Evolutionary conservation across 805 yeast genomes (phyloP).

Genomic region (Kodamaea nitidulidarum): DNA sequence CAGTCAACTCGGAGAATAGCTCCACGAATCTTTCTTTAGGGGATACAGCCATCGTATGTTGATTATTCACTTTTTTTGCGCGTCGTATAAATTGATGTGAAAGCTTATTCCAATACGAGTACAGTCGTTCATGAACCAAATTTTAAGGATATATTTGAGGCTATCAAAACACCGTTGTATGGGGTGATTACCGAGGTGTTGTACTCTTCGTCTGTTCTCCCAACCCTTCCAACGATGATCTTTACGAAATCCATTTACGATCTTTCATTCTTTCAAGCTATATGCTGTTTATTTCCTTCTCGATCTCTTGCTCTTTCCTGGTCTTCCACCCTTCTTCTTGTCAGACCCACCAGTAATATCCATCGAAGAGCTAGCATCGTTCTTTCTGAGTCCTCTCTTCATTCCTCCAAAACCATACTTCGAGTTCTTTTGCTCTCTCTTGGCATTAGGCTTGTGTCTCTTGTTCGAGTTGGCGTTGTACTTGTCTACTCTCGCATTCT

Average conservation of each 20-base stretch:
- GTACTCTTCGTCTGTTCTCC: too few relatives aligned
- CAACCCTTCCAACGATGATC: too few relatives aligned
- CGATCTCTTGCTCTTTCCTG: conserved; percentile 41
- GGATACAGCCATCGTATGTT: conserved; percentile 17
- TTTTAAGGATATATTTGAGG: too few relatives aligned
- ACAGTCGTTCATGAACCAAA: conserved; percentile 2
- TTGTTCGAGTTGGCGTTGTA: conserved; percentile 48
- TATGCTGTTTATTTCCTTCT: conserved; percentile 18
- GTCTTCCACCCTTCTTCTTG: conserved; percentile 39
- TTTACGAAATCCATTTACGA: background rate
- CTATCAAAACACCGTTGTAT: too few relatives aligned
- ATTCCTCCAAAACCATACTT: conserved; percentile 78
- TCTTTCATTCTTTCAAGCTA: background rate
- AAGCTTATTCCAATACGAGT: background rate
- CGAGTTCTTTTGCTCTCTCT: conserved; percentile 66
- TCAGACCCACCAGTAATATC: conserved; percentile 59
- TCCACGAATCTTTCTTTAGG: conserved; percentile 55
- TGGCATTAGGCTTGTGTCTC: conserved; percentile 56
- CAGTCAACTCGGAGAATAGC: conserved; percentile 73
- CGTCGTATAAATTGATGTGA: conserved; percentile 2
- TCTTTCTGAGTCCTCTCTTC: conserved; percentile 68
- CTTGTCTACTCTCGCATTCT: conserved; percentile 27
- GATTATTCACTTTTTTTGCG: background rate
- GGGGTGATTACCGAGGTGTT: too few relatives aligned
- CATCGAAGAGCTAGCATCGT: conserved; percentile 66